A percentile compares a stretch with the other conserved stretches of the same genome.
Conservation (phyloP, 139 green algal genomes). For the Chlamydomonas asymmetrica region DNA sequence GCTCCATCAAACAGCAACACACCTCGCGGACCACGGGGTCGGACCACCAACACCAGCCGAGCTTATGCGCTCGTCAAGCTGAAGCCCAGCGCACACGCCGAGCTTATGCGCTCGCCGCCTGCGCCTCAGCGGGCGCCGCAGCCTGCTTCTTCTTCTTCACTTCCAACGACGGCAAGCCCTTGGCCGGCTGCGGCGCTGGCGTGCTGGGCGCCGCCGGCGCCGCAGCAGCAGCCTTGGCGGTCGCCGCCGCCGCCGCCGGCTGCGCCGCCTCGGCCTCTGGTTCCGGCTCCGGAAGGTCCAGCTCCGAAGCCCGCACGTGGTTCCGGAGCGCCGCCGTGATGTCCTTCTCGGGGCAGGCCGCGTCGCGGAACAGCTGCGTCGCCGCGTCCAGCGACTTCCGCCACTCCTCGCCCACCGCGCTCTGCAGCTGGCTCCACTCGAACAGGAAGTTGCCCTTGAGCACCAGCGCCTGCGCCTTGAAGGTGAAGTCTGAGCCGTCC, state of each 20-base stretch:
- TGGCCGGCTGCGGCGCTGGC: slow-evolving; percentile 42
- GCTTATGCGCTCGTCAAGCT: too few relatives aligned
- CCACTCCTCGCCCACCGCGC: slow-evolving; percentile 37
- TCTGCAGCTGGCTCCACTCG: slow-evolving; percentile 69
- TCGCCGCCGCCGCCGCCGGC: slow-evolving; percentile 8
- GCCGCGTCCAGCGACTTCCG: slow-evolving; percentile 58
- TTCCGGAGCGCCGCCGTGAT: slow-evolving; percentile 69
- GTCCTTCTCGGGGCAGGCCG: slow-evolving; percentile 65
- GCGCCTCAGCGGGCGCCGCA: too few relatives aligned
- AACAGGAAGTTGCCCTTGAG: slow-evolving; percentile 83
- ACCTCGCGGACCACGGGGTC: too few relatives aligned
- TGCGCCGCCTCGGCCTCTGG: not conserved
- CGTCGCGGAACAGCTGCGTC: slow-evolving; percentile 65
- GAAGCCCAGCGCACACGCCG: too few relatives aligned
- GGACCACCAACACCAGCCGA: too few relatives aligned
- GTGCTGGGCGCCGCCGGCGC: too few relatives aligned
- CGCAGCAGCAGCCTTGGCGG: slow-evolving; percentile 33
- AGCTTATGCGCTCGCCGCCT: too few relatives aligned
- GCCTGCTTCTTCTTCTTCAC: slow-evolving; percentile 49
- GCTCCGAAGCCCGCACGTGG: slow-evolving; percentile 47
- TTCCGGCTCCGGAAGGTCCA: slow-evolving; percentile 14
- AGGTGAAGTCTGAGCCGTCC: too few relatives aligned
- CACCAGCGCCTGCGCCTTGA: slow-evolving; percentile 56
- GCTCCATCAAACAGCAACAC: too few relatives aligned
- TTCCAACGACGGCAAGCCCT: slow-evolving; percentile 60